Evolutionary conservation across 192 early-diverging fungal species (phyloP).

Genomic region (Coemansia sp.): DNA sequence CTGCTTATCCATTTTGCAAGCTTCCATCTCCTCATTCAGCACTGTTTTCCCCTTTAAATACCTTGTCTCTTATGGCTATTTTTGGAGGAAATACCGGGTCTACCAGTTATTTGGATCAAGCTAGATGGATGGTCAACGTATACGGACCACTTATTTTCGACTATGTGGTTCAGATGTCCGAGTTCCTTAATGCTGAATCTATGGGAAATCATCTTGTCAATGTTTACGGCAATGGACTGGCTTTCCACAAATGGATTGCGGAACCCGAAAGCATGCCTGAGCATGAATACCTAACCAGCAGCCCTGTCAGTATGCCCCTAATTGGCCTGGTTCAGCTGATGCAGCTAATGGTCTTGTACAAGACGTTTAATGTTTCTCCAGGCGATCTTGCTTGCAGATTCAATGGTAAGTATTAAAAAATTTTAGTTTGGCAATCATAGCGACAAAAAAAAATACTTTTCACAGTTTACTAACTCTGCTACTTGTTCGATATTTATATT

Average conservation of each 20-base stretch:
- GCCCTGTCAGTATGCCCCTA: background rate
- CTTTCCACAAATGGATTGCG: background rate
- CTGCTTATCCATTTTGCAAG: background rate
- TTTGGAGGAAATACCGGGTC: background rate
- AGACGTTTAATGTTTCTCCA: background rate
- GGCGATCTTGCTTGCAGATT: background rate
- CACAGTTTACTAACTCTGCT: background rate
- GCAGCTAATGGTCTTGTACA: conserved; percentile 5
- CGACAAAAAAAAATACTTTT: too few relatives aligned
- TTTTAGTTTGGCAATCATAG: too few relatives aligned
- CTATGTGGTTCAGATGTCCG: background rate
- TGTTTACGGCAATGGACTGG: background rate
- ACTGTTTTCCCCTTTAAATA: background rate
- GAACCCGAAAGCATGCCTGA: background rate
- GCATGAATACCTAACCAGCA: background rate
- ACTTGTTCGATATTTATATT: too few relatives aligned
- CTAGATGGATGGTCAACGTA: background rate
- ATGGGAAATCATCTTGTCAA: background rate
- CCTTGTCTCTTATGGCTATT: background rate
- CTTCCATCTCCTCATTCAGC: background rate
- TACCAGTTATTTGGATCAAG: background rate
- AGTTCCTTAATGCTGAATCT: background rate
- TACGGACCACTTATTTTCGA: background rate
- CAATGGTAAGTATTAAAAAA: background rate
- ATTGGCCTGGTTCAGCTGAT: background rate